These are phyloP conservation scores for Candida dubliniensis DNA, from an alignment of 1,139 yeast species.

Conservation along the genomic window DNA sequence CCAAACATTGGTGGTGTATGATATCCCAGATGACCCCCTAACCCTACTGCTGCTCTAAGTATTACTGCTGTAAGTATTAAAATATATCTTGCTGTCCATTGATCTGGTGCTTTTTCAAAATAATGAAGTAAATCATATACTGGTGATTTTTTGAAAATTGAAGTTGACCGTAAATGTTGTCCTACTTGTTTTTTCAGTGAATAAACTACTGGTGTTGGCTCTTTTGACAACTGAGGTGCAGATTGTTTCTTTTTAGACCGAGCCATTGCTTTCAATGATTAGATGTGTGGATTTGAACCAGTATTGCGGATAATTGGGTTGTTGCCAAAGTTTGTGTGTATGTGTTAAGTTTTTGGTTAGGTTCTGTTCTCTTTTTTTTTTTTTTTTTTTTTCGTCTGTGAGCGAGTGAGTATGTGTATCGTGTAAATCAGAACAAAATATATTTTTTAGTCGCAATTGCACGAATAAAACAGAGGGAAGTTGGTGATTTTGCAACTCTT, in stretches of 20 bases:
- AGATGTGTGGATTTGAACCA: too few relatives aligned
- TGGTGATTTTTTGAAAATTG: slow-evolving; percentile 31
- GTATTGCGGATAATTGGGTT: too few relatives aligned
- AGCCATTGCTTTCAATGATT: too few relatives aligned
- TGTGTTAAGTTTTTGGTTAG: too few relatives aligned
- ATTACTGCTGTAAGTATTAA: slow-evolving; percentile 74
- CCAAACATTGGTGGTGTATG: slow-evolving; percentile 78
- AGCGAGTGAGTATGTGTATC: too few relatives aligned
- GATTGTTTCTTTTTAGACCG: neutral
- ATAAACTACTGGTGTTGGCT: neutral
- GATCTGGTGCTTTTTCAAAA: slow-evolving; percentile 66
- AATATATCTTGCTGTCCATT: slow-evolving; percentile 86
- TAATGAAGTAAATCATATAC: slow-evolving; percentile 40
- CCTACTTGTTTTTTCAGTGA: neutral
- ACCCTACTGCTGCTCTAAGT: slow-evolving; percentile 80
- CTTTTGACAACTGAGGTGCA: neutral
- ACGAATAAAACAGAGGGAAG: too few relatives aligned
- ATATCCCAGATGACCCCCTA: slow-evolving; percentile 83
- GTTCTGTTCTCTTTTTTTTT: too few relatives aligned
- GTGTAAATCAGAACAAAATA: too few relatives aligned
- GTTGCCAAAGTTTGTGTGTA: too few relatives aligned
- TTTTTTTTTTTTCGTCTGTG: too few relatives aligned
- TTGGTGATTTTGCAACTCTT: too few relatives aligned
- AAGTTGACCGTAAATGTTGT: slow-evolving; percentile 12
- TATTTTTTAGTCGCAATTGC: too few relatives aligned